phyloP scores from a whole-genome alignment of 2,329 filamentous ascomycete species.

The Camillea tinctor region DNA sequence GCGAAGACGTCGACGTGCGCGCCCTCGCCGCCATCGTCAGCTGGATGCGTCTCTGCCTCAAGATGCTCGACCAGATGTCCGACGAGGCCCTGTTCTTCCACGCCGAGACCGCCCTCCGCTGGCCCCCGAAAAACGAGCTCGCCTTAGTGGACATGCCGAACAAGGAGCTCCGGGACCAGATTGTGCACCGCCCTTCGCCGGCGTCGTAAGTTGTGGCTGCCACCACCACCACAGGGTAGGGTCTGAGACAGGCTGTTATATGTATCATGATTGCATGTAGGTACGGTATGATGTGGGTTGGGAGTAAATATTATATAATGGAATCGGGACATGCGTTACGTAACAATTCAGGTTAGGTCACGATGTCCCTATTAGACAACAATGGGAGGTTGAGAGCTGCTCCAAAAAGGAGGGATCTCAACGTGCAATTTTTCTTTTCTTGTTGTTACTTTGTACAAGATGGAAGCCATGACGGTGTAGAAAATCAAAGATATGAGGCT shows the following conservation, averaged over 20 bases:
- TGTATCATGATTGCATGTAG: slow-evolving; percentile 1
- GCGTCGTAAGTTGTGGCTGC: not conserved
- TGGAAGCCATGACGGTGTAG: not conserved
- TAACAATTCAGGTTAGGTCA: not conserved
- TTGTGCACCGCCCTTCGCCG: slow-evolving; percentile 12
- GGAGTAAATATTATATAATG: not conserved
- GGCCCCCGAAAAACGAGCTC: slow-evolving; percentile 38
- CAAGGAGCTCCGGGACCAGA: slow-evolving; percentile 37
- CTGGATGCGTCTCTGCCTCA: slow-evolving; percentile 52
- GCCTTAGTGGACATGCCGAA: slow-evolving; percentile 40
- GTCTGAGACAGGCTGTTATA: slow-evolving; percentile 7
- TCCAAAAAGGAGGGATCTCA: not conserved
- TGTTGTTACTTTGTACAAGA: not conserved
- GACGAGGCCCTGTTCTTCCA: slow-evolving; percentile 40
- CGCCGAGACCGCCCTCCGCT: slow-evolving; percentile 42
- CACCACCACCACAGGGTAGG: not conserved
- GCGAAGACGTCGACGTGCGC: slow-evolving; percentile 49
- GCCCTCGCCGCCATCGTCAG: slow-evolving; percentile 53
- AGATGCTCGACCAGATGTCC: slow-evolving; percentile 48
- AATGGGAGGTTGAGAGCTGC: not conserved
- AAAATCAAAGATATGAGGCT: not conserved
- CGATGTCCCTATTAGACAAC: not conserved
- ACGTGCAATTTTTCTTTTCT: not conserved
- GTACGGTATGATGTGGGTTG: not conserved
- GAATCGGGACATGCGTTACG: not conserved